Evolutionary conservation across 352 stramenopile genomes (phyloP), one percentile per base, ranked within the genome.

Genomic region (Pythium grandisporangium): DNA sequence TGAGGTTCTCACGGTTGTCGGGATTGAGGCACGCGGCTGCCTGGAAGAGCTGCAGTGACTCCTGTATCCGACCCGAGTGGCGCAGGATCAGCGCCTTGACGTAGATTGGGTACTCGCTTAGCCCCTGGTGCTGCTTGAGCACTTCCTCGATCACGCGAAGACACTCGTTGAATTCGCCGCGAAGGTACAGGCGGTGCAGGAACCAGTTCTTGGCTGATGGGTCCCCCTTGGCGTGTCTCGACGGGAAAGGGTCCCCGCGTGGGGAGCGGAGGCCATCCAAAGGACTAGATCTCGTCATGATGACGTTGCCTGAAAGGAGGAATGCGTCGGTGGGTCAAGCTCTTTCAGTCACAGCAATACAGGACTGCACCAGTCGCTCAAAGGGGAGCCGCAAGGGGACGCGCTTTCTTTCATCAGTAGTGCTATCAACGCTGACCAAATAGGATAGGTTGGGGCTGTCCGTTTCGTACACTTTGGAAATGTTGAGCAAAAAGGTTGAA

Each of bases 101-200:
- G 55, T 96, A 96, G 38, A 97, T 57, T 3, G 88, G 71, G 48
- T 96, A 96, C 66, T 97, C 88, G 42, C 80, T 93, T 42, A 96
- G 58, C 1, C 86, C 88, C 40, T 90, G 66, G 57, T 84, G 71
- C 36, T 70, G 66, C 51, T 72, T 64, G 14, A 97, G 69, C 44
- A 95, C 65, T 5, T 91, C 66, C 58, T 97, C 87, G 41, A 97
- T 95, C 29, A 96, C 61, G 10, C 68, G 53, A 11, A 96, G 61
- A 46, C 85, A 96, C 50, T 96, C 85, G 29, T 81, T 79, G 43
- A 86, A 91, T 51, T 96, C 84, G 16, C 75, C 55, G n/a, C 81
- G 78, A 37, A 90, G 34, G 53, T 93, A 95, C 39, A 93, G 53
- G 14, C 70, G 66, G 56, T 93, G 76, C 19, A 95, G 63, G 27